Base-by-base conservation (phyloP, 768 basidiomycete genomes). In the Phanerochaete sordida region DNA sequence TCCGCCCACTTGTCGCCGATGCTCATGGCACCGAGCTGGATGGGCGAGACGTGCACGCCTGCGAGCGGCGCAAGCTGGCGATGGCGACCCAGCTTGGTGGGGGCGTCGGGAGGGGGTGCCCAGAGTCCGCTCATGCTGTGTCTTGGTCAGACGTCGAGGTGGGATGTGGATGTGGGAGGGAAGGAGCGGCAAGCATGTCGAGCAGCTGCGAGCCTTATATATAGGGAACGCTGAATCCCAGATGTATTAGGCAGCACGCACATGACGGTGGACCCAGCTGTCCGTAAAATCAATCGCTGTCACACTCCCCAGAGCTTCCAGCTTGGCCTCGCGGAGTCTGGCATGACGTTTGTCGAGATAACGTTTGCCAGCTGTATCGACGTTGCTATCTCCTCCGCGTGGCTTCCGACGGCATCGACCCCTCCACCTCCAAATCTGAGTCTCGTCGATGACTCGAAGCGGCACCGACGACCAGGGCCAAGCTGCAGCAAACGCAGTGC, bases 21-120 rank as follows among this genome's bases (percentile, higher is more conserved):
- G 39, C 70, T 73, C 75, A 76, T 75, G 2, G 69, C 74, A 3
- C 77, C 77, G 7, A 78, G 68, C 47, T 69, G 70, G 26, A 78
- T 61, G 1, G 75, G 77, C 4, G 75, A 76, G 26, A 78, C 76
- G 27, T 72, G 70, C 6, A 76, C 66, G 28, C 73, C 72, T 1
- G 75, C 75, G 15, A 64, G 64, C 7, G 74, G 74, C 0, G 73
- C 68, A 9, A 78, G 65, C 24, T 72, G 60, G 28, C 76, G 66
- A 58, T 73, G 71, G 15, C 62, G 63, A 16, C 63, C 72, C n/a
- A 74, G 56, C 62, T 31, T 67, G 52, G 55, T 62, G 19, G n/a
- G 15, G 2, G 61, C 57, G 19, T 45, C 35, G 7, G 61, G 61
- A 58, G 61, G 39, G 43, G 61, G 55, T 15, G 23, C 19, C 47